Evolutionary conservation across 2,329 filamentous ascomycete genomes (phyloP).

Genomic region (Hymenoscyphus fructigenus): DNA sequence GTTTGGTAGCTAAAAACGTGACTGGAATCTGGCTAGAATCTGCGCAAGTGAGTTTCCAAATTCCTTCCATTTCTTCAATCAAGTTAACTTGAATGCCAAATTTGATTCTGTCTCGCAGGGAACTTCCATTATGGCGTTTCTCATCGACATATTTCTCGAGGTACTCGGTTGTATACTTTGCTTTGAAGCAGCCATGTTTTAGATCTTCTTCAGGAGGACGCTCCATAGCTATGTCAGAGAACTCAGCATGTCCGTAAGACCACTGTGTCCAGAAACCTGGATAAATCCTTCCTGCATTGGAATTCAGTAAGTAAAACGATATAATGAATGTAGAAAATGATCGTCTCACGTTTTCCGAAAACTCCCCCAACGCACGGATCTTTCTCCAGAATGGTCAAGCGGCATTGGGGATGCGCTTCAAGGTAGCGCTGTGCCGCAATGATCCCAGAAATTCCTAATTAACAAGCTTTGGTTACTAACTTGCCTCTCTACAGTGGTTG

Average conservation of each 20-base stretch:
- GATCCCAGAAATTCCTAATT: background rate
- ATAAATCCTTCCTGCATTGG: background rate
- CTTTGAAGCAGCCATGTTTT: background rate
- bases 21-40: background rate
- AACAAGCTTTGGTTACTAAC: no score
- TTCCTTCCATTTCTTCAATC: background rate
- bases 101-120: background rate
- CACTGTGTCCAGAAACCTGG: background rate
- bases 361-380: background rate
- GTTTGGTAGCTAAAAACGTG: background rate
- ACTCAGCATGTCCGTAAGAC: background rate
- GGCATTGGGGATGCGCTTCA: background rate
- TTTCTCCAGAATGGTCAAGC: background rate
- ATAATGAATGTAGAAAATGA: background rate
- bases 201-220: background rate
- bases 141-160: background rate
- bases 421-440: background rate
- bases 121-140: background rate
- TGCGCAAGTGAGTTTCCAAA: background rate
- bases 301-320: no score
- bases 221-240: background rate
- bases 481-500: no score
- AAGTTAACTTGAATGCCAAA: background rate
- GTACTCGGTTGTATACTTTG: background rate
- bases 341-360: background rate